Base-by-base conservation (phyloP, 106 monocot species). In the Allium fistulosum region DNA sequence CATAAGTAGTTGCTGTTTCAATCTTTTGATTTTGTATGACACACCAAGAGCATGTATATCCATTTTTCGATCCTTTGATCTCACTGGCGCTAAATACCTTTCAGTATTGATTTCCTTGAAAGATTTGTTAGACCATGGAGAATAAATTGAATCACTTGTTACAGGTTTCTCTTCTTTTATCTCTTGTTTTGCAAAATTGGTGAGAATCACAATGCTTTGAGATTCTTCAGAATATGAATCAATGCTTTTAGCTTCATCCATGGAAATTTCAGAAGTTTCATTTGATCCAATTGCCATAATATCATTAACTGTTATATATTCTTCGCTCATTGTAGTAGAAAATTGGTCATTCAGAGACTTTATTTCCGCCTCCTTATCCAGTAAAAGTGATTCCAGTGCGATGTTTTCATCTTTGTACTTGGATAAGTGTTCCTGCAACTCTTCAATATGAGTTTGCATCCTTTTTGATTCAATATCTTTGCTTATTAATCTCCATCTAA, bases 1-100 rank as follows among this genome's bases (percentile, higher is more conserved):
- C 49, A 84, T 76, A 8, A 77, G 46, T 10, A 97, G 72, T 68
- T 97, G 92, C 46, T 97, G 96, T 45, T 81, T 86, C 72, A 92
- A 72, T 74, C 96, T 82, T 71, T 82, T 86, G 76, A 92, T 97
- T 77, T 92, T 97, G 76, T 86, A 90, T 46, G 86, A 83, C 17
- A 90, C 76, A 47, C 86, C 86, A 0, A 90, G 81, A 57, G 86
- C 88, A 57, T 92, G 88, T 49, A 97, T 84, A 46, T 97, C 92
- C 76, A 80, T 82, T 76, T 85, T 92, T 79, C 79, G 76, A 45
- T 62, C 64, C 68, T 68, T 75, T 7, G 59, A 56, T 67, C 70
- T 16, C 26, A 26, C 66, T 0, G 49, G 4, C 17, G 51, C 15
- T 14, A 51, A 37, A 10, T 12, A 26, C 15, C 17, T 73, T 67